These are phyloP conservation scores for Trichoderma citrinoviride DNA, from an alignment of 2,329 filamentous ascomycete genomes.

Conservation along the genomic window DNA sequence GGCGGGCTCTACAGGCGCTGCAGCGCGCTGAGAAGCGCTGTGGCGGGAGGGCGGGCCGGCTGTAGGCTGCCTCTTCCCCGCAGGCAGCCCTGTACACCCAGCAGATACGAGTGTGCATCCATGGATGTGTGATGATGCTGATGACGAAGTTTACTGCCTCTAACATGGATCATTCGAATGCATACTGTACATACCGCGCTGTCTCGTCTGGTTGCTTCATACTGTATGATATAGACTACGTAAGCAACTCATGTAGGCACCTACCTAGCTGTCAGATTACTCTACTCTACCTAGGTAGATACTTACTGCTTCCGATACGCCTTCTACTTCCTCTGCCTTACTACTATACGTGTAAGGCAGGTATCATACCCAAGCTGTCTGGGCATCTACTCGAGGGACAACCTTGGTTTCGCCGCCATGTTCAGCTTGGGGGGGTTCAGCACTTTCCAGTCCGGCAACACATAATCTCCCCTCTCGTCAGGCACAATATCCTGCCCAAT, in stretches of 20 bases:
- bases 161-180: too few species aligned
- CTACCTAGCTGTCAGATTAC: neutral
- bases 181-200: too few species aligned
- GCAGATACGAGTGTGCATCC: neutral
- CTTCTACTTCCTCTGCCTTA: neutral
- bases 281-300: neutral
- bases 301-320: too few species aligned
- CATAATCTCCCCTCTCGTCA: constrained; percentile 40
- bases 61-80: constrained; percentile 2
- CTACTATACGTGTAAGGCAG: neutral
- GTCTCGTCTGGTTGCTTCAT: too few species aligned
- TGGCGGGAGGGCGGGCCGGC: neutral
- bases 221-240: too few species aligned
- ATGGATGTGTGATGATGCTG: too few species aligned
- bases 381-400: neutral
- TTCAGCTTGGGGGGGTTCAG: constrained; percentile 7
- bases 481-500: constrained; percentile 46
- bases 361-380: neutral
- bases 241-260: too few species aligned
- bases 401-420: neutral
- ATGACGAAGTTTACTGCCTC: too few species aligned
- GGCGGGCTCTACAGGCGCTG: neutral
- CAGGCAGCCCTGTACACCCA: neutral
- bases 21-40: neutral
- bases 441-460: constrained; percentile 42